Base-by-base conservation (phyloP, 202 grass and related monocot species). In the Sporobolus alterniflorus region DNA sequence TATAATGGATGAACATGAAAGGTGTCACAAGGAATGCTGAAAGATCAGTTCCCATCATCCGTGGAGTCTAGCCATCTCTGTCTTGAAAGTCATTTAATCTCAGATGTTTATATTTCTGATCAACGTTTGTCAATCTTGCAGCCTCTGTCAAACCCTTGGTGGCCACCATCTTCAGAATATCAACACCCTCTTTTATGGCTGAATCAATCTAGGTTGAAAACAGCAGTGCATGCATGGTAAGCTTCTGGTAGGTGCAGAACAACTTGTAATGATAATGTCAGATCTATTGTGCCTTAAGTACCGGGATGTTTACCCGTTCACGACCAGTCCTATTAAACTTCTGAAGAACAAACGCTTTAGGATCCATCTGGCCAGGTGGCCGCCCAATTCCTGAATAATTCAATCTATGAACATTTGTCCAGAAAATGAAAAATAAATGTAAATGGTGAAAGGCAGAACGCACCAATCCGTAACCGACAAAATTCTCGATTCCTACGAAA, bases 91-190 rank as follows among this genome's bases (percentile, higher is more conserved):
- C 84, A 24, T 92, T 79, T 73, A 82, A 74, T 75, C 74, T 86
- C 62, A 98, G 82, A 87, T 95, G 95, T 57, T 98, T 98, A 64
- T 93, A 98, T 57, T 95, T 95, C 84, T 95, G 96, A 68, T 95
- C 76, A 10, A 76, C 70, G 79, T 98, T 93, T 54, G 83, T 76
- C 34, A 87, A 80, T 69, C 73, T 93, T 7, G 82, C 90, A 0
- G 84, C 79, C 47, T 93, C 90, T 70, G 80, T 76, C 77, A 98
- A 87, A 85, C 92, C 96, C 28, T 88, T 91, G n/a, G 46, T 76
- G 43, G 67, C 82, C 77, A 98, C 83, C 61, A 83, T 78, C 92
- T 86, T 95, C 48, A 98, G 74, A 66, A 98, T 88, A 14, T 89
- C 69, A 1, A 81, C 79, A 36, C 96, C 92, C 85, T 95, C 96